Evolutionary conservation across 345 rosid genomes (phyloP), one percentile per base, ranked within the genome.

Genomic region (Diplotaxis tenuifolia): DNA sequence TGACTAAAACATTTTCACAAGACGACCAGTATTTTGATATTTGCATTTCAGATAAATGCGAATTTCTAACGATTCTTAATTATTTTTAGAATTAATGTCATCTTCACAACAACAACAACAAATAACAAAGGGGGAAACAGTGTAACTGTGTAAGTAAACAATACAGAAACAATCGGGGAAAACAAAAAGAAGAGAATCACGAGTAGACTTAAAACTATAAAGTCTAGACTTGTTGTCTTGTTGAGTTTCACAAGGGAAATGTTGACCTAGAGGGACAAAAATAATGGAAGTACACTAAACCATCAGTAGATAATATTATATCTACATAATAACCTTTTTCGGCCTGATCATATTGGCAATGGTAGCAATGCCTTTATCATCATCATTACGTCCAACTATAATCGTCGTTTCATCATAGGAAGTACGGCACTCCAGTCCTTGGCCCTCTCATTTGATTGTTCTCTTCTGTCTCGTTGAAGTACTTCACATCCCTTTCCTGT

Each of bases 391-490:
- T 42, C 18, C 18, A 68, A 7, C 68, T 36, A 68, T 36, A n/a
- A 25, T 53, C 22, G 4, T 55, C 8, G 23, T 23, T 59, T n/a
- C 55, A 80, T 88, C 79, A 91, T 53, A 95, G 83, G 89, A 95
- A 95, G 80, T 95, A 95, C 2, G 97, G 97, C 62, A 95, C 96
- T 60, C 99, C 97, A 50, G 88, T 87, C 85, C 99, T 85, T 25
- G 99, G 99, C 68, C 99, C 99, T 82, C 99, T 90, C 99, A 92
- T 95, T 82, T 92, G 99, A 78, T 88, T 90, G 85, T 95, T 95
- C 88, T 95, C 99, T 77, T 95, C 99, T 0, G 99, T 95, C 84
- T 95, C 96, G 1, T 96, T 92, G 83, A 95, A 95, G 73, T 92
- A 92, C 82, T 92, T 92, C 78, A 95, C 99, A 75, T 92, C 99